Evolutionary conservation across 169 alveolate genomes (phyloP), one percentile per base, ranked within the genome.

Genomic region (Plasmodium gonderi): DNA sequence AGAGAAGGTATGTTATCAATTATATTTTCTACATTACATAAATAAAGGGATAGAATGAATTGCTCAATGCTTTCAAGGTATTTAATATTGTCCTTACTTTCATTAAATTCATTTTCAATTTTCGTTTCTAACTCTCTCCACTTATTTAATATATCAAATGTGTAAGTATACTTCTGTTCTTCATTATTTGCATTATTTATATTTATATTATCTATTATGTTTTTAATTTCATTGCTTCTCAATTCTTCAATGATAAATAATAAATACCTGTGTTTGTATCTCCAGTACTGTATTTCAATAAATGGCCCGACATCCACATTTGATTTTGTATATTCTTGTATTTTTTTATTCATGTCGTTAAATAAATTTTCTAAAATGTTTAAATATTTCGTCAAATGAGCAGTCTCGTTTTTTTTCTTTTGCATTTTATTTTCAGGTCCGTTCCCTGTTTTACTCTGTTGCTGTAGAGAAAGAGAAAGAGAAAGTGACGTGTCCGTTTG

Each of bases 31-130:
- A 99, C 99, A 74, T 99, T 98, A 80, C 99, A 99, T 31, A 97
- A 97, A 93, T 98, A 98, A 33, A 98, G 96, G 40, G 99, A 99
- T 79, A 98, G 99, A 49, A 98, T 96, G 95, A 98, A 98, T 69
- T 97, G 98, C 93, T 98, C 99, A 29, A 98, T 95, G 75, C 99
- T 98, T 26, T 98, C 96, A 54, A 98, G 95, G 87, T 98, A 98
- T 95, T 98, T 98, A 31, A 98, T 99, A 92, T 98, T 98, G 94
- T 98, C 99, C 95, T 98, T 98, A 20, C 99, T 99, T 95, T 98
- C 99, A 83, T 98, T 98, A 76, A 98, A 97, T 47, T 98, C 98
- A 89, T 98, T 99, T 67, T 98, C 98, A 95, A 97, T 97, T 80
- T 96, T 97, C 79, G 96, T 95, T 90, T 98, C 99, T 90, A 96